These are phyloP conservation scores for Thuja plicata DNA, from an alignment of 83 land plant genomes.

Conservation along the genomic window DNA sequence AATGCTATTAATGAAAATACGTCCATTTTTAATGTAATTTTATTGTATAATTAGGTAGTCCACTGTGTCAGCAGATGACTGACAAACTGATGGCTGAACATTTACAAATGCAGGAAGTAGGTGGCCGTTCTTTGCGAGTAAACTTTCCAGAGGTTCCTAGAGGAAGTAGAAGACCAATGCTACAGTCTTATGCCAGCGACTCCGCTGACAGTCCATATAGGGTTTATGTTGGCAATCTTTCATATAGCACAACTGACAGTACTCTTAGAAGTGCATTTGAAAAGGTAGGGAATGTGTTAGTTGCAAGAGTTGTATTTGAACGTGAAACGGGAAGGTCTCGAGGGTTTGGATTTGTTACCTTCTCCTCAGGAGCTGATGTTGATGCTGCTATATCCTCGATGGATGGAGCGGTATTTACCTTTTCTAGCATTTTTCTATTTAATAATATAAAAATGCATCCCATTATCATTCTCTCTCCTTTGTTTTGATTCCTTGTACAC, in stretches of 20 bases:
- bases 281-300: slow-evolving; percentile 62
- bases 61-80: background rate
- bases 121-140: slow-evolving; percentile 77
- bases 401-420: slow-evolving; percentile 76
- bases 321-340: slow-evolving; percentile 77
- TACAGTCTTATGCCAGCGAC: slow-evolving; percentile 24
- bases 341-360: slow-evolving; percentile 86
- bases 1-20: background rate
- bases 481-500: background rate
- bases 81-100: slow-evolving; percentile 2
- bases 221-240: slow-evolving; percentile 88
- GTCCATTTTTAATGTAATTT: background rate
- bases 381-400: slow-evolving; percentile 62
- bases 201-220: slow-evolving; percentile 61
- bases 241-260: slow-evolving; percentile 69
- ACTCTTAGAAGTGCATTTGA: slow-evolving; percentile 61
- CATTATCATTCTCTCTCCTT: background rate
- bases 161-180: slow-evolving; percentile 40
- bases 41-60: background rate
- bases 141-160: slow-evolving; percentile 78
- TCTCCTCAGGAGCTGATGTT: slow-evolving; percentile 54
- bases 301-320: slow-evolving; percentile 77
- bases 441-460: background rate
- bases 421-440: background rate
- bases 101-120: slow-evolving; percentile 44